Evolutionary conservation across 202 grass and related monocot species (phyloP).

Genomic region (Setaria italica): DNA sequence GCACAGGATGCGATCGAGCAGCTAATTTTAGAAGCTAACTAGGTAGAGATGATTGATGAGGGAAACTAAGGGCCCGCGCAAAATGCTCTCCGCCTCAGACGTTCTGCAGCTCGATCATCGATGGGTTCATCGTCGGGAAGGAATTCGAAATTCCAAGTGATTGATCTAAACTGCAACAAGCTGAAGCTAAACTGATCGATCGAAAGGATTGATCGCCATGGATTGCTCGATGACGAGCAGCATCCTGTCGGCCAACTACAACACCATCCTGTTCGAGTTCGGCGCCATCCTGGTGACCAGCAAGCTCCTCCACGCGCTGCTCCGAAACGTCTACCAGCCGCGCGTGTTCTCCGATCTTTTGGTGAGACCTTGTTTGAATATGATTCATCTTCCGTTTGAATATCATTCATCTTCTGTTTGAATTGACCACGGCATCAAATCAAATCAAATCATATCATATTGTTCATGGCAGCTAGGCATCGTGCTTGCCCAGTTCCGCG

Average conservation of each 20-base stretch:
- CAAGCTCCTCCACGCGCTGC: constrained; percentile 60
- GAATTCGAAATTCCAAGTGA: not conserved
- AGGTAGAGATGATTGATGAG: not conserved
- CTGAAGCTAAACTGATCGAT: too few relatives aligned
- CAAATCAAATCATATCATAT: too few relatives aligned
- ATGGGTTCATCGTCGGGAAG: not conserved
- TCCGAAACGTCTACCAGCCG: constrained; percentile 60
- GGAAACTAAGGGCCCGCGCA: not conserved
- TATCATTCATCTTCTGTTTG: too few relatives aligned
- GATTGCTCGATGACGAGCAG: constrained; percentile 63
- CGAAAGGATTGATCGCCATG: constrained; percentile 8
- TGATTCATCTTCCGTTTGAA: too few relatives aligned
- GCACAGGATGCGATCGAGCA: too few relatives aligned
- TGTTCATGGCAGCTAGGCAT: constrained; percentile 46
- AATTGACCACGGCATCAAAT: too few relatives aligned
- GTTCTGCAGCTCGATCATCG: too few relatives aligned
- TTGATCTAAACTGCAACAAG: too few relatives aligned
- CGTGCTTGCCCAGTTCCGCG: constrained; percentile 43
- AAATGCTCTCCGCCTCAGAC: not conserved
- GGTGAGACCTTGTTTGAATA: not conserved
- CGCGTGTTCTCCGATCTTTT: constrained; percentile 63
- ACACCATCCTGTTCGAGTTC: constrained; percentile 67
- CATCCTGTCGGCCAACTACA: constrained; percentile 61
- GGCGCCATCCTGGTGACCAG: constrained; percentile 48
- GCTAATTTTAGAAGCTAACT: too few relatives aligned